Conservation (phyloP, 1,284 basidiomycete species). For the Acaromyces ingoldii region DNA sequence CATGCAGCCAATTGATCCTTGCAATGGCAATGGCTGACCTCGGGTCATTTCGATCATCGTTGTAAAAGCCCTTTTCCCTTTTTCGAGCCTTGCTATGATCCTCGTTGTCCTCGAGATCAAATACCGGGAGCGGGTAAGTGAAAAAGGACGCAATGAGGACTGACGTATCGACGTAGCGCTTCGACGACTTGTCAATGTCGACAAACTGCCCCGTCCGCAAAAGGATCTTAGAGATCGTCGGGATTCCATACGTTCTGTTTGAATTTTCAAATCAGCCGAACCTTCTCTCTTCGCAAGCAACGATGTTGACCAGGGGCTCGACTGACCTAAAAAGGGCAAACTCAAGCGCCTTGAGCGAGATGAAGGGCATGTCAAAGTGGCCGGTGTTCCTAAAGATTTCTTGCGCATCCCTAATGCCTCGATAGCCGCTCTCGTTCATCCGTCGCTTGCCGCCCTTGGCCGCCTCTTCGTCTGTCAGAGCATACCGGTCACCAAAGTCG, state of each 20-base stretch:
- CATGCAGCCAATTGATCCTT: conserved; percentile 24
- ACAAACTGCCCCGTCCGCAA: background rate
- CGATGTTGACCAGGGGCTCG: too few species aligned
- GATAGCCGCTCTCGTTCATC: background rate
- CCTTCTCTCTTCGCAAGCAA: too few species aligned
- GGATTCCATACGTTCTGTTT: conserved; percentile 1
- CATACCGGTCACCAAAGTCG: background rate
- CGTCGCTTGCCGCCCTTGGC: background rate
- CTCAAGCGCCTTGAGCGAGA: too few species aligned
- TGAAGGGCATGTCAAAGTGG: too few species aligned
- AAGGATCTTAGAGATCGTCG: background rate
- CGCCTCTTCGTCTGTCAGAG: background rate
- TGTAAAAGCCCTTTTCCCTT: conserved; percentile 5
- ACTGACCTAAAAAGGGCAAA: too few species aligned
- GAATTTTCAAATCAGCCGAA: too few species aligned
- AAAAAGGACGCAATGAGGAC: conserved; percentile 6
- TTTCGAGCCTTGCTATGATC: background rate
- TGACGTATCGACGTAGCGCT: background rate
- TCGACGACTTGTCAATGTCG: background rate
- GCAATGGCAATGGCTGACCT: conserved; percentile 22
- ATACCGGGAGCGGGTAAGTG: conserved; percentile 1
- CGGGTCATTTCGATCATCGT: conserved; percentile 16
- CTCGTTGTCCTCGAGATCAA: conserved; percentile 6
- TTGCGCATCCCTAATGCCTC: conserved; percentile 3
- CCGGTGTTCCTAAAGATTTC: too few species aligned